Evolutionary conservation across 163 green algal species (phyloP), one percentile per base, ranked within the genome.

Genomic region (Chlamydomonas reinhardtii): DNA sequence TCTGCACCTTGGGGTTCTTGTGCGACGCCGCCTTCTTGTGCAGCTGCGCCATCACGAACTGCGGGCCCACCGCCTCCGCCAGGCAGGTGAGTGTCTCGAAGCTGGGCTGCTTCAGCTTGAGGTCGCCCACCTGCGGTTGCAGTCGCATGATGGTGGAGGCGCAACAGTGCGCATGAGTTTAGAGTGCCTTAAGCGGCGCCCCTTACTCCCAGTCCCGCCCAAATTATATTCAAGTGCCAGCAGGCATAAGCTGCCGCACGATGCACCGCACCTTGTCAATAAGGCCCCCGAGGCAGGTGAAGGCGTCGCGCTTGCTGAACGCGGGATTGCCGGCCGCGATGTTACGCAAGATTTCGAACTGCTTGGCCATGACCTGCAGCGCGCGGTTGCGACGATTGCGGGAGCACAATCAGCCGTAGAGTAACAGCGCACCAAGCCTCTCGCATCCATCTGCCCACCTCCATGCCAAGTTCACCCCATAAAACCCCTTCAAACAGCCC

Each of bases 1-100:
- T 93, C 31, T 98, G 92, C 22, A 99, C 96, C 92, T 99, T 99
- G 68, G 97, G 97, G 88, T 98, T 99, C 92, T 98, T 99, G 91
- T 98, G 94, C 19, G 76, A 90, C 0, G 91, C 92, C 4, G 96
- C 94, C 73, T 95, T 94, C 84, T 96, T 95, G 92, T 98, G 94
- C 77, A 99, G 91, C 86, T 96, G 90, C 34, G 89, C 84, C 69
- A 94, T 93, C 52, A 99, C 91, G 81, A 98, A 98, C 69, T 94
- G 91, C 11, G 96, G 97, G 2, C 97, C 96, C 8, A 98, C 86
- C 0, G 94, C 94, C 91, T 99, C 96, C 25, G 89, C 83, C 4
- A 97, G 79, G 29, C 92, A 89, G 4, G 91, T 93, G 71, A 99
- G 91, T 31, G 91, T 94, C 34, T 96, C 94, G 16, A 75, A 91